phyloP scores from a whole-genome alignment of 345 rosid genomes.

The Citrus inodora region DNA sequence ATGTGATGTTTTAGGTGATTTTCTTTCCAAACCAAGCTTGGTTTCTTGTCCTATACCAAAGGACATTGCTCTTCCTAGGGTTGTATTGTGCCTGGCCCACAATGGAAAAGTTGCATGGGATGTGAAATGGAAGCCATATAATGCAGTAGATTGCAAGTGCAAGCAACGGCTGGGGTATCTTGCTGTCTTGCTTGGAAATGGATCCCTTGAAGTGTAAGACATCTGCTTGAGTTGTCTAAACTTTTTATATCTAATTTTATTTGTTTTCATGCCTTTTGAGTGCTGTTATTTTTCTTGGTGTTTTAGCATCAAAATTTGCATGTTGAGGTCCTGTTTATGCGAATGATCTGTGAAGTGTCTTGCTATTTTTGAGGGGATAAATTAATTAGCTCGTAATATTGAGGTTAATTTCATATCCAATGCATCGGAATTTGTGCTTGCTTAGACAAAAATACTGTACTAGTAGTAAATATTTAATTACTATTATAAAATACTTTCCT shows the following conservation, averaged over 20 bases:
- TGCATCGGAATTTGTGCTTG: no score
- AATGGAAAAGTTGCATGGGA: slow-evolving; percentile 95
- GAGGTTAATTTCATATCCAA: neutral
- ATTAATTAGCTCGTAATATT: neutral
- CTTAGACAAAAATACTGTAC: neutral
- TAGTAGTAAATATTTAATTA: neutral
- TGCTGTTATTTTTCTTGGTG: neutral
- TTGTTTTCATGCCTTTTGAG: neutral
- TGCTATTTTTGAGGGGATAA: neutral
- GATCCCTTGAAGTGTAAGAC: slow-evolving; percentile 91
- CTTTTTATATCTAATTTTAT: neutral
- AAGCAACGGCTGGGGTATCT: slow-evolving; percentile 80
- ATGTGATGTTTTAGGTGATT: slow-evolving; percentile 19
- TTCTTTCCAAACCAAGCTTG: slow-evolving; percentile 11
- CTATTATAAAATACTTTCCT: neutral
- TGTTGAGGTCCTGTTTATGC: neutral
- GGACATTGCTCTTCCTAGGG: slow-evolving; percentile 64
- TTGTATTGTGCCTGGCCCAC: slow-evolving; percentile 80
- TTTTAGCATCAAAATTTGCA: neutral
- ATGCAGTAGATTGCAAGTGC: slow-evolving; percentile 35
- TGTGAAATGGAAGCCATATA: slow-evolving; percentile 76
- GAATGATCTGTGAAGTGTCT: neutral
- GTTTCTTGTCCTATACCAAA: slow-evolving; percentile 31
- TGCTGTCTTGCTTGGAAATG: slow-evolving; percentile 88
- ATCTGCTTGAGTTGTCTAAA: slow-evolving; percentile 16